Evolutionary conservation across 2,329 filamentous ascomycete genomes (phyloP), one percentile per base, ranked within the genome.

Genomic region (Leptographium flavum): DNA sequence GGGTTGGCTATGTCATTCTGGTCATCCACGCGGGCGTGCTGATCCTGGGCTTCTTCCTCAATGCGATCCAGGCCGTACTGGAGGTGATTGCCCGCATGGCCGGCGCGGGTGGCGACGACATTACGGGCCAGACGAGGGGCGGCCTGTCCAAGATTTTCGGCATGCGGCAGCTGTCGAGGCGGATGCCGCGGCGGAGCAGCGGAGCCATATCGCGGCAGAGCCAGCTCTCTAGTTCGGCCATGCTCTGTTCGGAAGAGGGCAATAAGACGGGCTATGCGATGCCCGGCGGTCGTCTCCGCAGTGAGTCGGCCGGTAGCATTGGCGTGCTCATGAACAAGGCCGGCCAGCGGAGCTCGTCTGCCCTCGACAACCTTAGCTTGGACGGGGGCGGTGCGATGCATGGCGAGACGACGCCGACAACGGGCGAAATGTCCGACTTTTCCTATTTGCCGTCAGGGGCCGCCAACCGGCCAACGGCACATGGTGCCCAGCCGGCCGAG

Each of bases 1-100:
- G 92, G 92, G 84, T 96, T 53, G 92, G 88, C 32, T 98, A 98
- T 59, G 78, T 81, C 23, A 93, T 96, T 46, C 69, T 98, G 40
- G 62, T 93, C 25, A 74, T 95, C 31, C 92, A 98, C 58, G 88
- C 76, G 4, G 73, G 81, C 49, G 86, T 94, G 0, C 66, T 98
- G 21, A 71, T 94, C 3, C 85, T 96, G 55, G 90, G 87, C 2
- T 98, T 96, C 66, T 85, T 95, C 60, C 68, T 98, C 45, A 94
- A 94, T 58, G 83, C 92, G 1, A 60, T 94, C 7, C 87, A 94
- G 59, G 95, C 90, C 0, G 72, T 94, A 36, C 74, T 95, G 35
- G 92, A 98, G 61, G 87, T 98, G 9, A 69, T 81, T 42, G 87
- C 88, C 23, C 76, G 90, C 44, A 69, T 92, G 56, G 74, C 83